These are phyloP conservation scores for Cladosporium sp. DNA, from an alignment of 2,329 filamentous ascomycete genomes.

Conservation along the genomic window DNA sequence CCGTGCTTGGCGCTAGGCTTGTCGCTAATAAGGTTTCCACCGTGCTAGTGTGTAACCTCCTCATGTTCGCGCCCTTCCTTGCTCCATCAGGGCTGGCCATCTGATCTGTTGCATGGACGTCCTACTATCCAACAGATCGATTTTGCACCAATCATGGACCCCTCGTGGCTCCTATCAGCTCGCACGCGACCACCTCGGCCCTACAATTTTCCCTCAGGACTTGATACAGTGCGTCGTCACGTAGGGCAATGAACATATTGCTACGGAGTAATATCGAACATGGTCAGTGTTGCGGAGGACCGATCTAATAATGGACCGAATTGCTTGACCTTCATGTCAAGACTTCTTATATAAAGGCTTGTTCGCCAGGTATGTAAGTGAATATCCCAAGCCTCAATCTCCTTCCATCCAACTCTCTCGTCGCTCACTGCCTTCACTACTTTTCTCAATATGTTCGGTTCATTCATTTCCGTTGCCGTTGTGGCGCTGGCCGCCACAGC, in stretches of 20 bases:
- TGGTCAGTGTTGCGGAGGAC: background rate
- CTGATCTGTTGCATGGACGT: background rate
- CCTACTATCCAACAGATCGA: background rate
- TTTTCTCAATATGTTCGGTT: background rate
- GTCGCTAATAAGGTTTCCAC: conserved; percentile 6
- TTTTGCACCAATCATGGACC: background rate
- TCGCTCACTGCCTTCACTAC: background rate
- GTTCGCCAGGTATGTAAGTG: background rate
- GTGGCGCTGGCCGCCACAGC: conserved; percentile 12
- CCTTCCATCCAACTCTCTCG: background rate
- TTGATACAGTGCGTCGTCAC: background rate
- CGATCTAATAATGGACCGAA: background rate
- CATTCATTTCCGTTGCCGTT: background rate
- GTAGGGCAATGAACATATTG: background rate
- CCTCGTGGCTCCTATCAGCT: background rate
- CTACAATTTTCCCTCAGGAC: background rate
- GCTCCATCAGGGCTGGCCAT: background rate
- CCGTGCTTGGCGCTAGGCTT: conserved; percentile 16
- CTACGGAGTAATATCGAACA: background rate
- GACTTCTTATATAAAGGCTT: background rate
- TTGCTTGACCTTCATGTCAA: background rate
- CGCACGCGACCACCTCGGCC: background rate
- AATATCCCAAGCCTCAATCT: background rate
- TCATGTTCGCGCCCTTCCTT: background rate
- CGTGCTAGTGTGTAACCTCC: background rate